Evolutionary conservation across 495 filamentous ascomycete genomes (phyloP).

Genomic region (Cairneyella variabilis): DNA sequence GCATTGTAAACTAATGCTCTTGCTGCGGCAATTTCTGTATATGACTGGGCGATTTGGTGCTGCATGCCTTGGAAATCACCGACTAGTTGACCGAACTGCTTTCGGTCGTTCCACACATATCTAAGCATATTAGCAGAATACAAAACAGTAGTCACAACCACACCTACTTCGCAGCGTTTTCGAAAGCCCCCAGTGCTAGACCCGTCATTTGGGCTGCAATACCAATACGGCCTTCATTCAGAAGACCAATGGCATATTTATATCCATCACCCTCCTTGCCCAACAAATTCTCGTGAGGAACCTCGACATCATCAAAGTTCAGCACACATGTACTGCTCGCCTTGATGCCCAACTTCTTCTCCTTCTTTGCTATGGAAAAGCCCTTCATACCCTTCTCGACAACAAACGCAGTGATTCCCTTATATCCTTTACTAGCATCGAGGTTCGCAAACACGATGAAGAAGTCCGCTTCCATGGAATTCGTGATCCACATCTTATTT

Average conservation of each 20-base stretch:
- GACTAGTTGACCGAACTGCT: slow-evolving; percentile 90
- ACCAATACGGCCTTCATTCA: slow-evolving; percentile 97
- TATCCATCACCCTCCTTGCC: slow-evolving; percentile 90
- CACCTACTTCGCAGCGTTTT: slow-evolving; percentile 80
- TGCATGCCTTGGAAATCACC: slow-evolving; percentile 99
- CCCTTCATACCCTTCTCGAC: slow-evolving; percentile 86
- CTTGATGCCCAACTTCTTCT: slow-evolving; percentile 97
- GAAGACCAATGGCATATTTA: slow-evolving; percentile 92
- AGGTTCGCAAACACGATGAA: slow-evolving; percentile 99
- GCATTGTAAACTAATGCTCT: slow-evolving; percentile 94
- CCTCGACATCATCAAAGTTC: slow-evolving; percentile 94
- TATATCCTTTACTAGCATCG: slow-evolving; percentile 82
- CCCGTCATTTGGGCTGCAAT: slow-evolving; percentile 99
- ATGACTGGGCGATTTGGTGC: slow-evolving; percentile 95
- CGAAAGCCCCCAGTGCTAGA: slow-evolving; percentile 89
- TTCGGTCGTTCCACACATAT: slow-evolving; percentile 95
- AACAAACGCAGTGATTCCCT: slow-evolving; percentile 94
- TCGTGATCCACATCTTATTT: slow-evolving; percentile 99
- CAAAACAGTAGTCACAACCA: neutral
- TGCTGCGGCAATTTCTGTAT: slow-evolving; percentile 87
- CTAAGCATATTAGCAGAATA: slow-evolving; percentile 29
- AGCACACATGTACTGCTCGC: slow-evolving; percentile 95
- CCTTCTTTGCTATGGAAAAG: slow-evolving; percentile 97
- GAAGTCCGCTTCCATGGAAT: slow-evolving; percentile 86
- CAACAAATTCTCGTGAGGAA: slow-evolving; percentile 81